Percentiles rank a stretch among this genome's conserved stretches.
Conservation (phyloP, 441 rosid species). For the Corymbia citriodora region DNA sequence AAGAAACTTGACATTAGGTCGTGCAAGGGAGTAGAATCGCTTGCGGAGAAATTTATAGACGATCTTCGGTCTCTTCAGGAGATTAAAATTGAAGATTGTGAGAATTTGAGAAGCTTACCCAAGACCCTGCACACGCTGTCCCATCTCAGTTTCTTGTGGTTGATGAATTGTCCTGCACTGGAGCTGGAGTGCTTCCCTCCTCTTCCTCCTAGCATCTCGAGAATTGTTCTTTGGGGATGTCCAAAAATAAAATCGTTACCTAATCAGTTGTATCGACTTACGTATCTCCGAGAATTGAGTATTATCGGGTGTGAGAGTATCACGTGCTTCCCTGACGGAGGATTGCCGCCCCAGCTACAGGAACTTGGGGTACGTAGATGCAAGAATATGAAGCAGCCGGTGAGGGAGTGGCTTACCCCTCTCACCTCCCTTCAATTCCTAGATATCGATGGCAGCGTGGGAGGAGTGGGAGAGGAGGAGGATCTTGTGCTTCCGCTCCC, state of each 20-base stretch:
- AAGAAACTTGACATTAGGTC: accelerated
- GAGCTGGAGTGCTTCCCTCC: background rate
- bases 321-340: accelerated
- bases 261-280: background rate
- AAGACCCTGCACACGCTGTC: background rate
- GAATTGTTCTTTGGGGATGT: accelerated
- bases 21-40: background rate
- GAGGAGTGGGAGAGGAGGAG: background rate
- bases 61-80: background rate
- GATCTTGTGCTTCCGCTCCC: background rate
- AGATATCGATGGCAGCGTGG: accelerated
- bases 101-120: background rate
- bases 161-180: accelerated
- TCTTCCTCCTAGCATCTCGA: background rate
- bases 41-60: background rate
- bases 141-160: accelerated
- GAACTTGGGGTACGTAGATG: accelerated
- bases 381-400: background rate
- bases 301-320: accelerated
- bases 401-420: background rate
- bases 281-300: accelerated
- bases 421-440: accelerated
- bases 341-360: background rate
- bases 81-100: accelerated
- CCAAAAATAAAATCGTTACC: background rate